These are phyloP conservation scores for Alternaria infectoria DNA, from an alignment of 2,329 filamentous ascomycete species.

Conservation along the genomic window DNA sequence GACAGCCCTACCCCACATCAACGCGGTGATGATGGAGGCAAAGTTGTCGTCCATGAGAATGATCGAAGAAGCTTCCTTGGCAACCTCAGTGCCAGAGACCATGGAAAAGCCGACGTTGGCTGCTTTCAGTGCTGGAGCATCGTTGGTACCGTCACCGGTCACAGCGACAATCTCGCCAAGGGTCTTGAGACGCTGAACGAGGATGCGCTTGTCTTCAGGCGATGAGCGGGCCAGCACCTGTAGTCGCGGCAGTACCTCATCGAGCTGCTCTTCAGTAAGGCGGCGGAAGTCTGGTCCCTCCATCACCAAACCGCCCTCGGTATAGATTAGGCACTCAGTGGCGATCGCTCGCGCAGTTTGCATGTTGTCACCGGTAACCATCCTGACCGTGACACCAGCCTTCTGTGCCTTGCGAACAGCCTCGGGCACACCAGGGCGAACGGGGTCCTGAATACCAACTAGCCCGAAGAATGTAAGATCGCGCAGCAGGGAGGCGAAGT, in stretches of 20 bases:
- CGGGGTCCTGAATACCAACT: constrained; percentile 93
- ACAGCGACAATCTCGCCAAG: constrained; percentile 93
- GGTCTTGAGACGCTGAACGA: constrained; percentile 91
- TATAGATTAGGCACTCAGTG: constrained; percentile 91
- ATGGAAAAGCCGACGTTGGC: constrained; percentile 97
- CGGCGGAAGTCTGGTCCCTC: constrained; percentile 91
- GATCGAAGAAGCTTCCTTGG: constrained; percentile 95
- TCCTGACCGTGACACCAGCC: constrained; percentile 92
- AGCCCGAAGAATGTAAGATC: constrained; percentile 83
- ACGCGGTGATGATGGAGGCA: constrained; percentile 90
- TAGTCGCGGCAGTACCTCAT: constrained; percentile 79
- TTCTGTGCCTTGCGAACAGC: constrained; percentile 87
- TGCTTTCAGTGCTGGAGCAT: constrained; percentile 95
- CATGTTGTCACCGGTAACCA: constrained; percentile 96
- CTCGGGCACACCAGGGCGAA: constrained; percentile 83
- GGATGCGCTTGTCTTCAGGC: constrained; percentile 90
- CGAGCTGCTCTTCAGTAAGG: constrained; percentile 75
- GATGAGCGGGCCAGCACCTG: constrained; percentile 96
- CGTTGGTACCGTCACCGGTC: constrained; percentile 97
- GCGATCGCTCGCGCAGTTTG: constrained; percentile 97
- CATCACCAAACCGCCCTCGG: constrained; percentile 74
- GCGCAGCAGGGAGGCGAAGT: constrained; percentile 25
- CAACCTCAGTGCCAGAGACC: constrained; percentile 92
- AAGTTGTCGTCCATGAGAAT: constrained; percentile 98
- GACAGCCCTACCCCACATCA: constrained; percentile 94